These are phyloP conservation scores for Ascochyta viciae-villosae DNA, from an alignment of 2,329 filamentous ascomycete genomes.

Conservation along the genomic window DNA sequence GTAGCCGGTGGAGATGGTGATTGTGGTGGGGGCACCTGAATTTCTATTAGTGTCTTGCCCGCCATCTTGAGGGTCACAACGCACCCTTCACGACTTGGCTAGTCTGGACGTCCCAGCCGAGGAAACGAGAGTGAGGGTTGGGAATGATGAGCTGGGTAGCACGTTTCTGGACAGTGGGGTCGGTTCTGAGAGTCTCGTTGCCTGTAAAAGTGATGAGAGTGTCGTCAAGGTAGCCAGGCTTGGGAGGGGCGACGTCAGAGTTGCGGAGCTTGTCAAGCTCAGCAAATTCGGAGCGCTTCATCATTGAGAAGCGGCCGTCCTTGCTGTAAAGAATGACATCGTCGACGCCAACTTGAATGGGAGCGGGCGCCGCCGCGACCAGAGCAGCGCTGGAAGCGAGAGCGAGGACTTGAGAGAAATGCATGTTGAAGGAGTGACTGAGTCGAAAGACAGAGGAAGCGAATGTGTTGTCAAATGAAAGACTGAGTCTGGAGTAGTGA, in stretches of 20 bases:
- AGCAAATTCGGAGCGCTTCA: conserved; percentile 33
- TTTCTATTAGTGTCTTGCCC: background rate
- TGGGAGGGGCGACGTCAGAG: conserved; percentile 23
- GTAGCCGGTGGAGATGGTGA: conserved; percentile 47
- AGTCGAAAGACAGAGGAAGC: background rate
- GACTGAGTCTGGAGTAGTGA: background rate
- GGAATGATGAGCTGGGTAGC: conserved; percentile 29
- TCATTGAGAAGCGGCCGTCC: conserved; percentile 28
- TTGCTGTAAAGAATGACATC: conserved; percentile 38
- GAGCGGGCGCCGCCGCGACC: conserved; percentile 22
- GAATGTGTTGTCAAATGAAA: conserved; percentile 1
- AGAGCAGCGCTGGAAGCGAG: conserved; percentile 23
- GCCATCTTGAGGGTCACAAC: background rate
- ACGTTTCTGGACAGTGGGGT: conserved; percentile 24
- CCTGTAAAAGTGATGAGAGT: conserved; percentile 16
- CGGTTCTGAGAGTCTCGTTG: conserved; percentile 10
- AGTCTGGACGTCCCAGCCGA: conserved; percentile 52
- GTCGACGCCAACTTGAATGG: conserved; percentile 26
- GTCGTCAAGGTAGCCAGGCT: conserved; percentile 26
- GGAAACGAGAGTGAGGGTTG: conserved; percentile 36
- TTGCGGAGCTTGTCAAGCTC: conserved; percentile 26
- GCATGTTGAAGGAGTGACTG: conserved; percentile 26
- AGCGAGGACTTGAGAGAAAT: conserved; percentile 23
- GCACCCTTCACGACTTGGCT: conserved; percentile 44
- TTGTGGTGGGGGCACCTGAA: conserved; percentile 29